Evolutionary conservation across 495 filamentous ascomycete species (phyloP).

Genomic region (Penicillium paxilli): DNA sequence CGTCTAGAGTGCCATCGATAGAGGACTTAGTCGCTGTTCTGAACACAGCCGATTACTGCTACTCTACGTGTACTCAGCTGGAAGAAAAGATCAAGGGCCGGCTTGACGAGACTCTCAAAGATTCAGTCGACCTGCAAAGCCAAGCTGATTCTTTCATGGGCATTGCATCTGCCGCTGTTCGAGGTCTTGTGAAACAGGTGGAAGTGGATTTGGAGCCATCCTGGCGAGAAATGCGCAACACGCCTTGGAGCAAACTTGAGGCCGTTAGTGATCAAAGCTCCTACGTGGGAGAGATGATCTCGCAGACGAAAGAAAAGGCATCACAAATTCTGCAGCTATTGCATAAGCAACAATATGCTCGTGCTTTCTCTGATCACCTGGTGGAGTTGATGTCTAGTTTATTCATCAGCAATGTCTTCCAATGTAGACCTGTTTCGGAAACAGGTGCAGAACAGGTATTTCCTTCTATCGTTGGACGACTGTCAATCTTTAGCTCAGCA

Average conservation of each 20-base stretch:
- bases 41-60: slow-evolving; percentile 98
- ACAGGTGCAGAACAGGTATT: slow-evolving; percentile 90
- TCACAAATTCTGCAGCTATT: slow-evolving; percentile 74
- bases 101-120: slow-evolving; percentile 74
- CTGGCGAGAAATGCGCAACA: slow-evolving; percentile 98
- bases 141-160: slow-evolving; percentile 96
- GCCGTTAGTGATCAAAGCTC: slow-evolving; percentile 93
- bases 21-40: slow-evolving; percentile 83
- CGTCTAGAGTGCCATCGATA: slow-evolving; percentile 57
- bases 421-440: slow-evolving; percentile 86
- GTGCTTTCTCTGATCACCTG: slow-evolving; percentile 91
- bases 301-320: slow-evolving; percentile 65
- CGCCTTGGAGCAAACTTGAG: slow-evolving; percentile 92
- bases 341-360: slow-evolving; percentile 90
- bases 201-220: slow-evolving; percentile 78
- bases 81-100: slow-evolving; percentile 92
- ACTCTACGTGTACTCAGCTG: slow-evolving; percentile 84
- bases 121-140: slow-evolving; percentile 81
- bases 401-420: slow-evolving; percentile 82
- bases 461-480: not conserved
- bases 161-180: slow-evolving; percentile 84
- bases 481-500: not conserved
- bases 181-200: slow-evolving; percentile 78
- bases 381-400: slow-evolving; percentile 79
- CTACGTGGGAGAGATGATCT: slow-evolving; percentile 80